These are phyloP conservation scores for Xanthoconium stramineum DNA, from an alignment of 768 basidiomycete species.

Conservation along the genomic window DNA sequence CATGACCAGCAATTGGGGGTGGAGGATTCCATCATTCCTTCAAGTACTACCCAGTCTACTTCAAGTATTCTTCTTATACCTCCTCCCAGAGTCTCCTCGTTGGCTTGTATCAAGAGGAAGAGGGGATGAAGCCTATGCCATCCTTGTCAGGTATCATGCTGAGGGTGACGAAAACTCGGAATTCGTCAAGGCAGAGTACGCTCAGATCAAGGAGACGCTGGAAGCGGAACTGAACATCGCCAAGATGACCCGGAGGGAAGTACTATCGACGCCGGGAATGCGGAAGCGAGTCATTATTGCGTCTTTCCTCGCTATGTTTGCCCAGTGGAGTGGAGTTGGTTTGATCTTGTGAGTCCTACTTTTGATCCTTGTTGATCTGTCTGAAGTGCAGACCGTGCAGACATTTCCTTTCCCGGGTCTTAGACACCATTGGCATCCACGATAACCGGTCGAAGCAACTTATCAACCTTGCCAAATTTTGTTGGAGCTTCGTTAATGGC, in stretches of 20 bases:
- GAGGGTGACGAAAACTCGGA: conserved; percentile 42
- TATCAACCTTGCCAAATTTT: conserved; percentile 5
- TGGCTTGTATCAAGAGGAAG: conserved; percentile 61
- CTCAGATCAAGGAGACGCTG: conserved; percentile 54
- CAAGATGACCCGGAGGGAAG: neutral
- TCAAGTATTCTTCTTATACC: conserved; percentile 53
- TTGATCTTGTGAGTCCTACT: neutral
- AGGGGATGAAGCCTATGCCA: conserved; percentile 41
- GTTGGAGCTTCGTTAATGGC: conserved; percentile 6
- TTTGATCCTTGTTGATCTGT: neutral
- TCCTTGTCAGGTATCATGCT: conserved; percentile 57
- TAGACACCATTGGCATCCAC: no score
- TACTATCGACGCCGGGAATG: conserved; percentile 13
- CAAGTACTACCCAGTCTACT: conserved; percentile 52
- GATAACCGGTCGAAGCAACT: no score
- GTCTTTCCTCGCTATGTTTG: conserved; percentile 14
- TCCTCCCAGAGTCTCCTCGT: conserved; percentile 61
- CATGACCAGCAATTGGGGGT: conserved; percentile 56
- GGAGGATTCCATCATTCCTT: conserved; percentile 59
- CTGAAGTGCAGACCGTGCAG: neutral
- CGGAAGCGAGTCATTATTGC: conserved; percentile 15
- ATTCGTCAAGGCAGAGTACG: conserved; percentile 38
- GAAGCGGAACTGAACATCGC: conserved; percentile 23
- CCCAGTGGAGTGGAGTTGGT: conserved; percentile 10
- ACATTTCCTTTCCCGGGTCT: neutral